A percentile compares a stretch with the other conserved stretches of the same genome.
phyloP scores from a whole-genome alignment of 805 yeast species.

The Zygotorulaspora chibaensis region DNA sequence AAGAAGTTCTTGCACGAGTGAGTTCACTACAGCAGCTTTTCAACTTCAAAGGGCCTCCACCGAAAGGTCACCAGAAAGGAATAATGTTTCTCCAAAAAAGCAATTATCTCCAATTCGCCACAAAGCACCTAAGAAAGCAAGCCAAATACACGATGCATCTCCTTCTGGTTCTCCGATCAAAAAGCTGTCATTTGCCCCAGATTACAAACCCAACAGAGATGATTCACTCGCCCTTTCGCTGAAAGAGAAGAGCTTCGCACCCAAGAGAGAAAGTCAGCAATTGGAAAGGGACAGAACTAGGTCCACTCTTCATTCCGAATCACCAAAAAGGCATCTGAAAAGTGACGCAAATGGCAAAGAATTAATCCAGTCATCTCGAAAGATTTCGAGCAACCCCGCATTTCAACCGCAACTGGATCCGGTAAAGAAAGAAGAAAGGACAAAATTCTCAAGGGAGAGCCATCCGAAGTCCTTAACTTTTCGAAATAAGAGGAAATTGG shows the following conservation, averaged over 20 bases:
- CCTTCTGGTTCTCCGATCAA: conserved; percentile 13
- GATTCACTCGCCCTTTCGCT: conserved; percentile 3
- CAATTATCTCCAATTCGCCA: background rate
- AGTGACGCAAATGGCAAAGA: too few relatives aligned
- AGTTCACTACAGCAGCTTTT: conserved; percentile 32
- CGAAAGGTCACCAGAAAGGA: conserved; percentile 5
- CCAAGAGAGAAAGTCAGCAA: conserved; percentile 3
- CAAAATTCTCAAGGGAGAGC: background rate
- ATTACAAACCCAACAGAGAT: conserved; percentile 9
- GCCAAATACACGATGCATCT: background rate
- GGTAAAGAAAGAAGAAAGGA: background rate
- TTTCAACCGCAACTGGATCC: background rate
- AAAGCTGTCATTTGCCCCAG: conserved; percentile 10
- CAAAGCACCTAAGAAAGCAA: conserved; percentile 7
- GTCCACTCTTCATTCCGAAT: background rate
- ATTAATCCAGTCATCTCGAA: too few relatives aligned
- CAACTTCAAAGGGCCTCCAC: conserved; percentile 12
- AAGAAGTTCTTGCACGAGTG: conserved; percentile 5
- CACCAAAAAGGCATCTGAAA: background rate
- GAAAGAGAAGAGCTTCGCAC: conserved; percentile 9
- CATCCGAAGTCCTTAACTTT: background rate
- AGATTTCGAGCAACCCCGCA: too few relatives aligned
- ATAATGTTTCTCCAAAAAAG: background rate
- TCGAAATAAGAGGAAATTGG: conserved; percentile 12
- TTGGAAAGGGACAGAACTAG: conserved; percentile 1